Base-by-base conservation (phyloP, 257 asterid species). In the Voacanga thouarsii region DNA sequence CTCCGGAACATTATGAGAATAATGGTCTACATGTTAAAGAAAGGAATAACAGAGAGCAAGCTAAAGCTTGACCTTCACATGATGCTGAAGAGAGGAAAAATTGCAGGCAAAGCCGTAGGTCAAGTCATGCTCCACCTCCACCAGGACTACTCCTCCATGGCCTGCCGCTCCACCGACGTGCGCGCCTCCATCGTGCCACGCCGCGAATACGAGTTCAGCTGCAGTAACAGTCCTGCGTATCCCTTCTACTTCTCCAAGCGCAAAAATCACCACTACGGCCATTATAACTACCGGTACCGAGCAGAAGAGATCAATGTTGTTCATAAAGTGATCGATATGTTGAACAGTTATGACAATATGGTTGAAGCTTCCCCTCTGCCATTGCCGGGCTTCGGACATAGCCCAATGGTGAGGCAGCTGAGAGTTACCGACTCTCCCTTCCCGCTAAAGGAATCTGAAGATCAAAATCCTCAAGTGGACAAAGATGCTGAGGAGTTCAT, bases 401-500 rank as follows among this genome's bases (percentile, higher is more conserved):
- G 80, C 68, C 89, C 87, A 3, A 56, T 21, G 63, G 90, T 83
- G 56, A 82, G 90, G 78, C 87, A 87, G 75, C 75, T 87, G 23
- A 65, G 89, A 45, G 84, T 85, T 2, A 85, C 87, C 19, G 90
- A 87, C 76, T 87, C 90, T 44, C 90, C 90, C 3, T 87, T 79
- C 53, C 81, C 88, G 12, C 1, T 87, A 19, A 87, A 79, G 79
- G 89, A 87, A 12, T 44, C 41, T 0, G 89, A 77, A 44, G 89
- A 85, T 33, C 37, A 33, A 51, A 72, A 79, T 45, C 75, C 81
- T 18, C 87, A 87, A 56, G 89, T 87, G 70, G 89, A 87, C 55
- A 72, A 75, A 47, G 90, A 84, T 50, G 89, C 89, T 2, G 89
- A 85, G 65, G 89, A 85, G 78, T 85, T 83, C 50, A 85, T 85